These are phyloP conservation scores for Leucosporidium scottii DNA, from an alignment of 768 basidiomycete genomes.

Conservation along the genomic window DNA sequence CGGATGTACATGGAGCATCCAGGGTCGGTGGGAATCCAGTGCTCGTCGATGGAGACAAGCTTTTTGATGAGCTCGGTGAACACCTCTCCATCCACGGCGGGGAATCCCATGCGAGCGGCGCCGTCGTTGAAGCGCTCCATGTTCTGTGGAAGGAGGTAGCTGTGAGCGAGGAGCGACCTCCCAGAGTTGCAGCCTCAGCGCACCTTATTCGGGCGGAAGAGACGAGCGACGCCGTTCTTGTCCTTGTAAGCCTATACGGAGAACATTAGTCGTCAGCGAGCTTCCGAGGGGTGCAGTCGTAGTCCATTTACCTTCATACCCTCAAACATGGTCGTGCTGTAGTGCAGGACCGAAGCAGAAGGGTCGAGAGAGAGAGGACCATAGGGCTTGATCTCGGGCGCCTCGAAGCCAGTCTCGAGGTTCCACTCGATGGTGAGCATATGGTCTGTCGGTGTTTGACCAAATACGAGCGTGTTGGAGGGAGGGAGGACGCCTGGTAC, in stretches of 20 bases:
- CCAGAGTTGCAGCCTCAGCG: too few species aligned
- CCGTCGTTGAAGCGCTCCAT: slow-evolving; percentile 89
- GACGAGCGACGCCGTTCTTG: slow-evolving; percentile 52
- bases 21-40: slow-evolving; percentile 81
- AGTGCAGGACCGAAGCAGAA: slow-evolving; percentile 76
- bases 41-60: slow-evolving; percentile 72
- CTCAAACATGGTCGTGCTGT: slow-evolving; percentile 85
- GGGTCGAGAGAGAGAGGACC: slow-evolving; percentile 67
- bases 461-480: slow-evolving; percentile 66
- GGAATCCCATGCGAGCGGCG: slow-evolving; percentile 51
- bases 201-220: slow-evolving; percentile 74
- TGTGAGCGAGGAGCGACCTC: not conserved
- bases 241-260: slow-evolving; percentile 72
- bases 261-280: not conserved
- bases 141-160: slow-evolving; percentile 50
- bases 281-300: not conserved
- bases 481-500: slow-evolving; percentile 47
- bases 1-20: slow-evolving; percentile 82
- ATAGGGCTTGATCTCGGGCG: slow-evolving; percentile 74
- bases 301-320: slow-evolving; percentile 47
- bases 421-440: slow-evolving; percentile 52
- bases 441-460: slow-evolving; percentile 58
- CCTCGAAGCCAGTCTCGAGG: slow-evolving; percentile 66
- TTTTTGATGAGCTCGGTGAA: slow-evolving; percentile 74
- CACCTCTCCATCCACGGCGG: slow-evolving; percentile 60